Base-by-base conservation (phyloP, 768 basidiomycete species). In the Phylloporus arenicola region DNA sequence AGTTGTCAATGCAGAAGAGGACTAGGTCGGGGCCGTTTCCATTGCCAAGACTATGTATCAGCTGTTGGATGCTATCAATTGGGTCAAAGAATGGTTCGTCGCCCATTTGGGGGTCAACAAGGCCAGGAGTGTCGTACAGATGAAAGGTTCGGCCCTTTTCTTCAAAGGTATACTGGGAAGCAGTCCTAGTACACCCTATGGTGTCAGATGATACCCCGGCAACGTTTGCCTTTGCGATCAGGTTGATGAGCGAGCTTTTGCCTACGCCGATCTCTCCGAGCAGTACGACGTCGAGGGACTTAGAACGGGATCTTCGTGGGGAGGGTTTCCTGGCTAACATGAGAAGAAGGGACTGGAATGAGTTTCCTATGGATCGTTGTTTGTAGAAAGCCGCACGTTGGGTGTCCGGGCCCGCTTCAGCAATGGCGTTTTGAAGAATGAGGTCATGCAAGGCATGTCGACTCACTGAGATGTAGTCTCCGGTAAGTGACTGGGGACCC, bases 211-310 rank as follows among this genome's bases (percentile, higher is more conserved):
- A 73, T 20, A 65, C 62, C 2, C 40, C 29, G 2, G 74, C 73
- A 17, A 55, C 48, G 1, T 60, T 45, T 8, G 47, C 5, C 20
- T 56, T 59, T 9, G 52, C 50, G 22, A 77, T 53, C 61, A 74
- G 57, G 53, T 76, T 76, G 51, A 76, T 50, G 30, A 76, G 58
- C 0, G 72, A 73, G 52, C 74, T 75, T 57, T 77, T 77, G 10
- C 71, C 65, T 9, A 64, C 65, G 10, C 65, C 67, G 13, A 45
- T 53, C 43, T 63, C 65, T 5, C 65, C 71, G 8, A 77, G 67
- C 22, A 62, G 61, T n/a, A 66, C 72, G n/a, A 55, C 67, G 14
- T 74, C 70, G 43, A 56, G 50, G 31, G 41, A 38, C 25, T 45
- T 54, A 13, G 53, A 47, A 19, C 44, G 22, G 41, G 39, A 31